Base-by-base conservation (phyloP, 2,329 filamentous ascomycete genomes). In the Chalaropsis ovoidea region DNA sequence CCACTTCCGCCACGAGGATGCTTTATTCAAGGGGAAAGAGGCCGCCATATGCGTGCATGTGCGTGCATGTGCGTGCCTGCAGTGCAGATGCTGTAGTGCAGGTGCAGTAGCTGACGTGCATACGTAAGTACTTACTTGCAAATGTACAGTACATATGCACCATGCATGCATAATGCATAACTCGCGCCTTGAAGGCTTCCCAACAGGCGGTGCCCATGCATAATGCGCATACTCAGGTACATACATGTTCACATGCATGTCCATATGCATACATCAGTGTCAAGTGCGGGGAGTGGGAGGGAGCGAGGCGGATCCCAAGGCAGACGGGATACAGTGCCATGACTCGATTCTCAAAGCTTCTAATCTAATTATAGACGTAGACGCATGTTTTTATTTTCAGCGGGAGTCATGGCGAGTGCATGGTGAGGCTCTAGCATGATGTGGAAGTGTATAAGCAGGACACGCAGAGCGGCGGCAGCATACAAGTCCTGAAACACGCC, bases 161-260 rank as follows among this genome's bases (percentile, higher is more conserved):
- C 42, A 43, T 43, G 42, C 22, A 17, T 35, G 52, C 52, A 56
- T 56, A 56, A 15, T 15, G 27, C 31, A n/a, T n/a, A n/a, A n/a
- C n/a, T n/a, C n/a, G n/a, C n/a, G n/a, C n/a, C n/a, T n/a, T n/a
- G n/a, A n/a, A n/a, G n/a, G n/a, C n/a, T n/a, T n/a, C n/a, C n/a
- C n/a, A n/a, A n/a, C 42, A 43, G 42, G 17, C 2, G 13, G 13
- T 43, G 31, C 13, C 6, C 22, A 17, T 35, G 52, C 52, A 56
- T 56, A 56, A 15, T 15, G 27, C 31, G 52, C 52, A 56, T 61
- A 61, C 58, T 41, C 54, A 58, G 24, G 24, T 31, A 58, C 54
- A 54, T 31, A 58, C 54, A 54, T 54, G 6, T 54, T 17, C 49
- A 22, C 19, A 22, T 27, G 24, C 49, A 54, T 43, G 17, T 10